Base-by-base conservation (phyloP, 768 basidiomycete genomes). In the Naematelia aurantialba region DNA sequence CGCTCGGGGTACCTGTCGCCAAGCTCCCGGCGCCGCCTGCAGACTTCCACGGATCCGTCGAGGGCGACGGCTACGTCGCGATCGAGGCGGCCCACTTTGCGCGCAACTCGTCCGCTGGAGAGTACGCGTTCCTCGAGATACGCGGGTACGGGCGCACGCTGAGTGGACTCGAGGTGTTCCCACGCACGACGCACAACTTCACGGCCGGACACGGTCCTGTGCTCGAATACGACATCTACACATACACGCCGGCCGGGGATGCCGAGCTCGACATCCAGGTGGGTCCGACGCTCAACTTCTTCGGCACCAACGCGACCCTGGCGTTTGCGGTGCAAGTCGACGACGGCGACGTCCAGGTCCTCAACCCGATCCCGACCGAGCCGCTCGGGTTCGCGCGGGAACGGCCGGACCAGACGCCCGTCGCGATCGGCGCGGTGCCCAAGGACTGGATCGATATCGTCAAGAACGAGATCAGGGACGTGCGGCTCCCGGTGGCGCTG, bases 21-120 rank as follows among this genome's bases (percentile, higher is more conserved):
- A 54, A 56, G 24, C 54, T 55, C 5, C 19, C 55, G 10, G 47
- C 44, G 0, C 55, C 56, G 4, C 47, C 53, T 5, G 30, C 27
- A 4, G 60, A 65, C 12, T 71, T 59, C 52, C 29, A 62, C 67
- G 85, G 85, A 2, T 84, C 85, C 62, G 82, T 87, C 21, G 84
- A 87, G 62, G 83, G 81, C 19, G 80, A 83, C 44, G 85, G 85
- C 14, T 82, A 81, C 21, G 79, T 88, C 44, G 83, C 83, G 0
- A 85, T 87, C 26, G 85, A 88, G 65, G 86, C 85, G 24, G 83
- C 80, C 1, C 85, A 87, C 68, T 78, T 82, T 0, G 74, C 80
- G 1, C 78, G 82, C 4, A 82, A 81, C 62, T 78, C 77, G 0
- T 67, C 81, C 2, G 82, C 83, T 3, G 73, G 78, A 42, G 82